A percentile compares a stretch with the other conserved stretches of the same genome.
These are phyloP conservation scores for Adansonia rubrostipa DNA, from an alignment of 441 rosid species.

Conservation along the genomic window DNA sequence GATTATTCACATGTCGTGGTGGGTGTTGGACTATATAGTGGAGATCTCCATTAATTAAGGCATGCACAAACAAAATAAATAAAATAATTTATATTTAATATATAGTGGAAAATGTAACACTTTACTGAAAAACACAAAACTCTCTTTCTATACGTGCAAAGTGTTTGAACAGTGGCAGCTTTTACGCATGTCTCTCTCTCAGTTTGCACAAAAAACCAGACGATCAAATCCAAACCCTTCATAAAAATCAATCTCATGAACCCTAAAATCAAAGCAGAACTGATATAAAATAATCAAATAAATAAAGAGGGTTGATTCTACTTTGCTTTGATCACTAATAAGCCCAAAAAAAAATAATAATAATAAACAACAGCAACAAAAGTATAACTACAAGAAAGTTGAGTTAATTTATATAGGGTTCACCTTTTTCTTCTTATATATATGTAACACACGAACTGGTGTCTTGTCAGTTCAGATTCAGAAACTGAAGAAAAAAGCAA, in stretches of 20 bases:
- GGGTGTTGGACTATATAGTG: constrained; percentile 37
- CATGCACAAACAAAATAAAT: constrained; percentile 28
- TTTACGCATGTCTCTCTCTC: constrained; percentile 56
- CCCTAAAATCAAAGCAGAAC: constrained; percentile 59
- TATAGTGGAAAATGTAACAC: constrained; percentile 30
- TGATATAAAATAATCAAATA: constrained; percentile 30
- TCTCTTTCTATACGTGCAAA: constrained; percentile 39
- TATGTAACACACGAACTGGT: constrained; percentile 45
- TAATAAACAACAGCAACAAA: not conserved
- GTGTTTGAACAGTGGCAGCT: constrained; percentile 83
- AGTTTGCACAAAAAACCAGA: constrained; percentile 51
- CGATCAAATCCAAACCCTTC: constrained; percentile 50
- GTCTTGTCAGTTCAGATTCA: constrained; percentile 50
- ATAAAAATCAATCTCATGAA: constrained; percentile 36
- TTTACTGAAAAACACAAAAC: constrained; percentile 57
- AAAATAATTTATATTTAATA: not conserved
- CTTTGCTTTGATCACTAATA: constrained; percentile 36
- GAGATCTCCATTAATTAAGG: constrained; percentile 27
- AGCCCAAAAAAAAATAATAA: constrained; percentile 36
- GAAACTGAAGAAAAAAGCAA: not conserved
- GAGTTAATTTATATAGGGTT: constrained; percentile 27
- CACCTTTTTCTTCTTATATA: constrained; percentile 18
- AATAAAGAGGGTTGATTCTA: constrained; percentile 33
- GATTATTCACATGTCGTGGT: constrained; percentile 49
- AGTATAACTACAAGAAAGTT: not conserved